These are phyloP conservation scores for Malassezia japonica DNA, from an alignment of 1,284 basidiomycete species.

Conservation along the genomic window DNA sequence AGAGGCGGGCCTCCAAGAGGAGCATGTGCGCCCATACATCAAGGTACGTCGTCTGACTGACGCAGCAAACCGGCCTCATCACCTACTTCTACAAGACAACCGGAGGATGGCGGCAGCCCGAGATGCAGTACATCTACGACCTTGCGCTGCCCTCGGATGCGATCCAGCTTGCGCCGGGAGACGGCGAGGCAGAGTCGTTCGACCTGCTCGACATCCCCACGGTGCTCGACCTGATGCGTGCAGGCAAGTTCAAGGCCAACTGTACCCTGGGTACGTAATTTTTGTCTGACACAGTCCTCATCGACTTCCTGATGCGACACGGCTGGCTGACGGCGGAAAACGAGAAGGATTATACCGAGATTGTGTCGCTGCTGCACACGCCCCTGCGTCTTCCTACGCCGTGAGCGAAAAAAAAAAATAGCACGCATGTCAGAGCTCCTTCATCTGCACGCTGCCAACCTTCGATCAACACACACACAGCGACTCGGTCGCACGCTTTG, in stretches of 20 bases:
- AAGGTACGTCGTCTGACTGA: slow-evolving; percentile 55
- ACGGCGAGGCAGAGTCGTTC: slow-evolving; percentile 88
- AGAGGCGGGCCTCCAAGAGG: slow-evolving; percentile 68
- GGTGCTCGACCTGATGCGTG: slow-evolving; percentile 31
- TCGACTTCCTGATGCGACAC: slow-evolving; percentile 72
- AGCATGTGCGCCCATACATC: slow-evolving; percentile 57
- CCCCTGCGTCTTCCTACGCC: slow-evolving; percentile 10
- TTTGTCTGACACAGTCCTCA: slow-evolving; percentile 53
- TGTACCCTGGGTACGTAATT: slow-evolving; percentile 55
- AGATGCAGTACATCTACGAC: slow-evolving; percentile 46
- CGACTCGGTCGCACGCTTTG: no score
- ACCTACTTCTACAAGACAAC: slow-evolving; percentile 58
- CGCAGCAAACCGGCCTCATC: slow-evolving; percentile 31
- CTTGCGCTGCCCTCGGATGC: slow-evolving; percentile 26
- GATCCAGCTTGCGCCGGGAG: slow-evolving; percentile 63
- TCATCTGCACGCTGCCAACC: no score
- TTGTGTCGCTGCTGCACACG: slow-evolving; percentile 12
- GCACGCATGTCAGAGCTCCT: no score
- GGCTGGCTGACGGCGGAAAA: slow-evolving; percentile 58
- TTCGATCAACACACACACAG: no score
- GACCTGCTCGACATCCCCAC: slow-evolving; percentile 50
- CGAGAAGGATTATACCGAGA: slow-evolving; percentile 3
- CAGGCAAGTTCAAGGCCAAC: slow-evolving; percentile 72
- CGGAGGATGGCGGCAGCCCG: slow-evolving; percentile 46
- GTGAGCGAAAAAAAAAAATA: neutral